Conservation (phyloP, 768 basidiomycete genomes). For the Tulasnella sp. region DNA sequence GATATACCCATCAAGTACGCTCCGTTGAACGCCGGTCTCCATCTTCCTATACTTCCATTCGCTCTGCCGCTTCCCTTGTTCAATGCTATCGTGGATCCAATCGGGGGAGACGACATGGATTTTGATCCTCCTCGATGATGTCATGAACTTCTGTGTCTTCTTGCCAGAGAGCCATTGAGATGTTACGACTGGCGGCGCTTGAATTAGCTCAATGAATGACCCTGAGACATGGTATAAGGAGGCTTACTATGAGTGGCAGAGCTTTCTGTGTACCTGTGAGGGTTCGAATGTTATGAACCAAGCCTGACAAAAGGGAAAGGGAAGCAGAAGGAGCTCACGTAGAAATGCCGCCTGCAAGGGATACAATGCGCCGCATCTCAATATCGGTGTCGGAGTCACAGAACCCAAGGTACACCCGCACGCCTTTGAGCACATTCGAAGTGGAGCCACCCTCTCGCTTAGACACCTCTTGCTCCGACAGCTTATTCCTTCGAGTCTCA, state of each 20-base stretch:
- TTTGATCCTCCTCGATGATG: constrained; percentile 36
- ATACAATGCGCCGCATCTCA: constrained; percentile 61
- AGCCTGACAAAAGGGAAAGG: not conserved
- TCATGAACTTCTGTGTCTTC: constrained; percentile 57
- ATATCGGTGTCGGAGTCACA: constrained; percentile 62
- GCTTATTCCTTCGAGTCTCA: constrained; percentile 37
- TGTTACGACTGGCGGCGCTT: constrained; percentile 36
- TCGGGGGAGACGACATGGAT: constrained; percentile 46
- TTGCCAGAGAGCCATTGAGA: constrained; percentile 58
- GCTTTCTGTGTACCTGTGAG: constrained; percentile 40
- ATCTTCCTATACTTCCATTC: constrained; percentile 43
- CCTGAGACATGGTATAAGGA: no score
- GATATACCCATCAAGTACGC: constrained; percentile 3
- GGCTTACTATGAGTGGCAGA: constrained; percentile 55
- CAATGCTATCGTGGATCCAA: constrained; percentile 43
- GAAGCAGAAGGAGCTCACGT: constrained; percentile 36
- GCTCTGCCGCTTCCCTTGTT: constrained; percentile 43
- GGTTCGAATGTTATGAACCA: not conserved
- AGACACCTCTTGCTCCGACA: constrained; percentile 28
- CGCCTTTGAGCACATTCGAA: constrained; percentile 29
- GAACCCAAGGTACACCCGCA: constrained; percentile 61
- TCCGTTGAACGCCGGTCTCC: not conserved
- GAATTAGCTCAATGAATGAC: no score
- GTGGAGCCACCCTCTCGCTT: constrained; percentile 3
- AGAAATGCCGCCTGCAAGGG: constrained; percentile 53